phyloP scores from a whole-genome alignment of 2,329 filamentous ascomycete genomes.

The Fusarium nanum region DNA sequence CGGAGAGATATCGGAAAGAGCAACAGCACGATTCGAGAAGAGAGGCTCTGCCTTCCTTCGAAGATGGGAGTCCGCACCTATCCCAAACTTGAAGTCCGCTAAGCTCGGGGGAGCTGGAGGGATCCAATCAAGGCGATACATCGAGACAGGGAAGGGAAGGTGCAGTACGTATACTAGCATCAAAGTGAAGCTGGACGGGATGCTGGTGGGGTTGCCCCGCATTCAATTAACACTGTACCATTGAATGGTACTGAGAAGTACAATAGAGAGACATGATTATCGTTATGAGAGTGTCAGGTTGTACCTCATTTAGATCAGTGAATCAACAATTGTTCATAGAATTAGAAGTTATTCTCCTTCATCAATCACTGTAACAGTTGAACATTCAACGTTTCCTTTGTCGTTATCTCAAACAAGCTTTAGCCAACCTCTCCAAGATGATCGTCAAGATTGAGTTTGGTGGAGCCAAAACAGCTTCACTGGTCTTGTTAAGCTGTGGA shows the following conservation, averaged over 20 bases:
- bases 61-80: slow-evolving; percentile 22
- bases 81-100: slow-evolving; percentile 22
- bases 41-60: slow-evolving; percentile 15
- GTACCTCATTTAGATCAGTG: not conserved
- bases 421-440: slow-evolving; percentile 13
- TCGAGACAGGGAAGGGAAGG: slow-evolving; percentile 4
- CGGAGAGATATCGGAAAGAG: slow-evolving; percentile 28
- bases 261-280: not conserved
- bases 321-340: not conserved
- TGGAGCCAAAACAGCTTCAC: slow-evolving; percentile 30
- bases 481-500: slow-evolving; percentile 4
- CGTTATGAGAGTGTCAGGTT: not conserved
- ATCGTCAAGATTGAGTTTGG: slow-evolving; percentile 50
- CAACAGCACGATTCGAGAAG: slow-evolving; percentile 16
- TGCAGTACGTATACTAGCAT: not conserved
- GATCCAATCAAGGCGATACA: slow-evolving; percentile 6
- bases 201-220: slow-evolving; percentile 19
- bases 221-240: slow-evolving; percentile 28
- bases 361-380: not conserved
- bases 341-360: not conserved
- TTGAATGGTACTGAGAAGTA: slow-evolving; percentile 10
- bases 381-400: not conserved
- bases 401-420: not conserved
- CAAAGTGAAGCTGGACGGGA: slow-evolving; percentile 29
- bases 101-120: not conserved